phyloP scores from a whole-genome alignment of 2,329 filamentous ascomycete genomes.

The Arthrobotrys sphaeroides region DNA sequence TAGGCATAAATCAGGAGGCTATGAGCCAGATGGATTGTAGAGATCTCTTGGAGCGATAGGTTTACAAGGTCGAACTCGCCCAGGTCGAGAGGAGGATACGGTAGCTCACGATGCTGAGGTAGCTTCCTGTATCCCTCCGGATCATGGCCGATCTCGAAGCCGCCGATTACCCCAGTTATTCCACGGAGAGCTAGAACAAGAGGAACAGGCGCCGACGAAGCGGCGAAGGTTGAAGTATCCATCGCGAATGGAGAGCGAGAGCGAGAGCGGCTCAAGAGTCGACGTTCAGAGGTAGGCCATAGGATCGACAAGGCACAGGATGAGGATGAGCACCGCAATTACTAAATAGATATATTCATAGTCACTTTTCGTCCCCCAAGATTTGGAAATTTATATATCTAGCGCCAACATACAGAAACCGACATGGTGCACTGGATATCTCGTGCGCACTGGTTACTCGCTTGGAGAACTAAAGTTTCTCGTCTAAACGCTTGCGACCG shows the following conservation, averaged over 20 bases:
- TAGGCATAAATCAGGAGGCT: constrained; percentile 35
- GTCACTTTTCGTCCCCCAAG: background rate
- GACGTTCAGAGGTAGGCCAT: background rate
- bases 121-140: constrained; percentile 15
- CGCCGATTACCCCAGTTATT: constrained; percentile 37
- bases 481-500: constrained; percentile 32
- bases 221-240: constrained; percentile 19
- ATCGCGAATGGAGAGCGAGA: background rate
- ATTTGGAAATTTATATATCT: background rate
- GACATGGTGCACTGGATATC: background rate
- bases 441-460: constrained; percentile 1
- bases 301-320: background rate
- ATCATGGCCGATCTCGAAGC: constrained; percentile 24
- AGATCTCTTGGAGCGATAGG: constrained; percentile 18
- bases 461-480: constrained; percentile 13
- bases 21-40: constrained; percentile 17
- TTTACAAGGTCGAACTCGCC: constrained; percentile 22
- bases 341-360: background rate
- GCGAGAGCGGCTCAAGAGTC: background rate
- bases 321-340: background rate
- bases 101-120: constrained; percentile 3
- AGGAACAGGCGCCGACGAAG: background rate
- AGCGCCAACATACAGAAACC: no score
- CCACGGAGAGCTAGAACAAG: constrained; percentile 31
- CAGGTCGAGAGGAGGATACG: constrained; percentile 17